phyloP scores from a whole-genome alignment of 306 rosid genomes.

The Citrullus colocynthis region DNA sequence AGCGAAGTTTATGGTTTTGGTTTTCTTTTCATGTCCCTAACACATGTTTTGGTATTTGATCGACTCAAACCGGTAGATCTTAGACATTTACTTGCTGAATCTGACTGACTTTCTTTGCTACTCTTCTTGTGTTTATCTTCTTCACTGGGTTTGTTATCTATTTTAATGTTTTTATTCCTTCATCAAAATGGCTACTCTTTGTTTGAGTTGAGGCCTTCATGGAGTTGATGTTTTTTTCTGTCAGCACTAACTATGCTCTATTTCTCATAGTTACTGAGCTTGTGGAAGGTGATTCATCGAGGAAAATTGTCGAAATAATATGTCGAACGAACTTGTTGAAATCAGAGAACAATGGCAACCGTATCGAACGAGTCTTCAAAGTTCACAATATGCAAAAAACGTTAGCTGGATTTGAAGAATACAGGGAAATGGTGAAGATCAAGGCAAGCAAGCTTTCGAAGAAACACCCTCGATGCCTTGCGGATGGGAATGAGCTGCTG shows the following conservation, averaged over 20 bases:
- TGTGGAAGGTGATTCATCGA: constrained; percentile 84
- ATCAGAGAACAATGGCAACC: constrained; percentile 53
- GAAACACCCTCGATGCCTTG: constrained; percentile 90
- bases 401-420: constrained; percentile 75
- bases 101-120: not conserved
- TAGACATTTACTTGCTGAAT: not conserved
- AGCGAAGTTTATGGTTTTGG: not conserved
- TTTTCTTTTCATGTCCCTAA: not conserved
- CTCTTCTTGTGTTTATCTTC: not conserved
- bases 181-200: not conserved
- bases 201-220: not conserved
- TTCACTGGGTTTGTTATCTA: not conserved
- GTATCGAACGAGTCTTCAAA: constrained; percentile 77
- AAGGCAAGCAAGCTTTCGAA: constrained; percentile 85
- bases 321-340: constrained; percentile 77
- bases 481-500: constrained; percentile 90
- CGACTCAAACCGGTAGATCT: not conserved
- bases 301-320: constrained; percentile 83
- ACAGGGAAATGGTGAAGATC: constrained; percentile 73
- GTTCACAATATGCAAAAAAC: constrained; percentile 96
- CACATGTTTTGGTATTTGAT: not conserved
- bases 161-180: not conserved
- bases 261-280: constrained; percentile 68
- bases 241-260: not conserved
- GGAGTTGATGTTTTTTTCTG: not conserved